Percentiles rank a stretch among this genome's conserved stretches.
phyloP scores from a whole-genome alignment of 352 stramenopile species.

The Thalassiosira exigua region DNA sequence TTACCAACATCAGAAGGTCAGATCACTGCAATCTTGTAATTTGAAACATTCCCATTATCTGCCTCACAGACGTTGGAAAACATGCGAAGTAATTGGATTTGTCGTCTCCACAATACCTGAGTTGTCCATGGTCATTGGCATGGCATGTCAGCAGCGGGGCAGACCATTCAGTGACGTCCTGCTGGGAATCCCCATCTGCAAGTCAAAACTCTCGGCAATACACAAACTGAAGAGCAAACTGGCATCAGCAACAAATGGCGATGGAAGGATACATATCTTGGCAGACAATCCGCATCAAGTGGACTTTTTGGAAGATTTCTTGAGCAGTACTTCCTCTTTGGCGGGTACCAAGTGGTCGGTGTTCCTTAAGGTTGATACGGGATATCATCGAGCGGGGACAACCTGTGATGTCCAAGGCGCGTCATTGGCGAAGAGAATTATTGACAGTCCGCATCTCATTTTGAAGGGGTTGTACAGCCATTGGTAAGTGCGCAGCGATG shows the following conservation, averaged over 20 bases:
- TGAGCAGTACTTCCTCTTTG: not conserved
- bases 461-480: constrained; percentile 52
- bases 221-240: constrained; percentile 22
- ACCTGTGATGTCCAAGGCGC: constrained; percentile 21
- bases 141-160: constrained; percentile 5
- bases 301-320: constrained; percentile 41
- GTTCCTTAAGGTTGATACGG: constrained; percentile 56
- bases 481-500: constrained; percentile 25
- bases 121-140: constrained; percentile 35
- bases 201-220: constrained; percentile 31
- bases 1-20: constrained; percentile 5
- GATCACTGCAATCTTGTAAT: not conserved
- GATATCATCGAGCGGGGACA: constrained; percentile 48
- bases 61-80: not conserved
- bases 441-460: constrained; percentile 31
- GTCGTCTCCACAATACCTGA: constrained; percentile 47
- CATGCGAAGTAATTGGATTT: constrained; percentile 36
- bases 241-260: not conserved
- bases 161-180: constrained; percentile 44
- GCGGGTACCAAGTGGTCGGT: constrained; percentile 20
- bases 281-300: constrained; percentile 39
- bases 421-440: constrained; percentile 37
- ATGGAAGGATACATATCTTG: constrained; percentile 34
- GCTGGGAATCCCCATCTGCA: constrained; percentile 39
- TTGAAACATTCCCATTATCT: not conserved